Evolutionary conservation across 2,329 filamentous ascomycete genomes (phyloP), one percentile per base, ranked within the genome.

Genomic region (Ceratocystis colombiana): DNA sequence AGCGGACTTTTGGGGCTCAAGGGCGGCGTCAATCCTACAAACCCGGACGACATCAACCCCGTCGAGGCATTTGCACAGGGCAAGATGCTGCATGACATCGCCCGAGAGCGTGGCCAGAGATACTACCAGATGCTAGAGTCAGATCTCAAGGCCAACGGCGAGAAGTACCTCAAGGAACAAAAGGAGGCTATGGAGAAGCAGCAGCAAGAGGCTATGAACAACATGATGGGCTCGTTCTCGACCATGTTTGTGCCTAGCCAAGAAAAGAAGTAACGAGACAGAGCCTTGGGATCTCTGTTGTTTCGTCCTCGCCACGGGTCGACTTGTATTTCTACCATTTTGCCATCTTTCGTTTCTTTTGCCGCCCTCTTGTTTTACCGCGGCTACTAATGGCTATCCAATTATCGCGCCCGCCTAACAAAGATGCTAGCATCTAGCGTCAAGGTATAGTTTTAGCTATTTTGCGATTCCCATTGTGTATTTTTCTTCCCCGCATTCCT

Each of bases 51-150:
- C 73, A 81, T 84, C 69, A 85, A 82, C 71, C 82, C 88, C 0
- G 81, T 82, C 1, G 90, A 96, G 74, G 90, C 89, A 12, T 84
- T 94, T 69, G 86, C 88, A 1, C 87, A 96, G 76, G 94, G 93
- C 72, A 99, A 97, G 83, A 96, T 97, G 90, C 80, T 96, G 70
- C 91, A 92, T 77, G 94, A 99, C 73, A 87, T 96, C 75, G 91
- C 94, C 63, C 86, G 94, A 62, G 94, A 99, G 78, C 84, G 91
- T 62, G 94, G 94, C 44, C 89, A 92, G 77, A 87, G 88, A 75
- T 88, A 92, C 76, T 99, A 97, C 77, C 85, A 96, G 79, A 78
- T 87, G 71, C 82, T 97, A 69, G 93, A 97, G 76, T 87, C 87
- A 77, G 88, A 96, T 78, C 96, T 99, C 71, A 83, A 88, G 61